A percentile compares a stretch with the other conserved stretches of the same genome.
These are phyloP conservation scores for Berkeleyomyces rouxiae DNA, from an alignment of 2,329 filamentous ascomycete genomes.

Conservation along the genomic window DNA sequence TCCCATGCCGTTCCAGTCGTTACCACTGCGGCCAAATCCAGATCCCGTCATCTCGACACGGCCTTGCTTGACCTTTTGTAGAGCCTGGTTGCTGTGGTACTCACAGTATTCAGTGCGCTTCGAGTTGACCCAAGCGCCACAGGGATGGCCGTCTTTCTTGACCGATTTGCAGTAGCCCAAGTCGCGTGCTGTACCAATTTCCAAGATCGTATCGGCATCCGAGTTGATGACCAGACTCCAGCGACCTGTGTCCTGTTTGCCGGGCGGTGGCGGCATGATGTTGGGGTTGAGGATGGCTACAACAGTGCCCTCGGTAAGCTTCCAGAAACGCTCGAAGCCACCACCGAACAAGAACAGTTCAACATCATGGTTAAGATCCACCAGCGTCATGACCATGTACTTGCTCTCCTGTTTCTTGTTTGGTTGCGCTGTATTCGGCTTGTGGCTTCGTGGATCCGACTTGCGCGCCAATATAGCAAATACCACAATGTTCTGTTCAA, in stretches of 20 bases:
- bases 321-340: slow-evolving; percentile 87
- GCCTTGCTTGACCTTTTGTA: slow-evolving; percentile 42
- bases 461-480: slow-evolving; percentile 80
- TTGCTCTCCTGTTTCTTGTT: slow-evolving; percentile 37
- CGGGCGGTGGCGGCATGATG: slow-evolving; percentile 71
- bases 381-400: slow-evolving; percentile 82
- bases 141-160: slow-evolving; percentile 69
- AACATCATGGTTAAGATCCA: slow-evolving; percentile 77
- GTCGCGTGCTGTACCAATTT: slow-evolving; percentile 72
- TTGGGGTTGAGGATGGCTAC: slow-evolving; percentile 82
- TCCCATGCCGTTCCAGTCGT: slow-evolving; percentile 18
- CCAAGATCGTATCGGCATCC: slow-evolving; percentile 75
- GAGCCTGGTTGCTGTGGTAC: slow-evolving; percentile 70
- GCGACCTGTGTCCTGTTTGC: slow-evolving; percentile 58
- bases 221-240: slow-evolving; percentile 78
- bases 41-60: slow-evolving; percentile 69
- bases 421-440: slow-evolving; percentile 24
- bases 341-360: slow-evolving; percentile 85
- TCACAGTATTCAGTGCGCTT: slow-evolving; percentile 84
- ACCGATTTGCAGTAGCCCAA: slow-evolving; percentile 75
- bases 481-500: slow-evolving; percentile 78
- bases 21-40: slow-evolving; percentile 26
- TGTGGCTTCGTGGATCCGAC: slow-evolving; percentile 55
- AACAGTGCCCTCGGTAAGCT: slow-evolving; percentile 77
- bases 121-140: slow-evolving; percentile 71